Evolutionary conservation across 1,284 basidiomycete species (phyloP).

Genomic region (Coriolopsis trogii): DNA sequence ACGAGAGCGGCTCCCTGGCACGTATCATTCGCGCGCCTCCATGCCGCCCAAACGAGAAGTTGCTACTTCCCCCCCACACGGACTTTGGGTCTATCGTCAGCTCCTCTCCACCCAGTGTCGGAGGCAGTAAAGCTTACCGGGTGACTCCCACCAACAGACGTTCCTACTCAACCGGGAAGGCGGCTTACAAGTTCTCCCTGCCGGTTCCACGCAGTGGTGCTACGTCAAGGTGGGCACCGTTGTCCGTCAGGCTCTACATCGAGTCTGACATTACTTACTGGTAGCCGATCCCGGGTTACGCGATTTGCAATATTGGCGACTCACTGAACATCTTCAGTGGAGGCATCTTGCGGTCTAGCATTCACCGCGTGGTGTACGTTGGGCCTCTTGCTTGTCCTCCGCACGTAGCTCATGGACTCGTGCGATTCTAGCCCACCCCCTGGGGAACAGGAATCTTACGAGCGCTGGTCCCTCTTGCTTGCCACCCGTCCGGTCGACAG

Average conservation of each 20-base stretch:
- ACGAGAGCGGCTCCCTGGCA: slow-evolving; percentile 16
- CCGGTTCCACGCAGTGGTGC: slow-evolving; percentile 61
- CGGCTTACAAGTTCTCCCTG: slow-evolving; percentile 70
- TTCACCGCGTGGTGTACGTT: slow-evolving; percentile 35
- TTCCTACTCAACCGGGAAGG: slow-evolving; percentile 74
- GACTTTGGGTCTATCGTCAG: slow-evolving; percentile 37
- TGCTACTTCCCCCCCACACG: slow-evolving; percentile 33
- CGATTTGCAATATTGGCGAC: slow-evolving; percentile 38
- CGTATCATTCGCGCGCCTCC: slow-evolving; percentile 36
- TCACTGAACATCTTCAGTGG: slow-evolving; percentile 39
- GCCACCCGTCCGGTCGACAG: slow-evolving; percentile 39
- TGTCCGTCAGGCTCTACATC: too few relatives aligned
- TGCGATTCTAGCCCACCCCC: slow-evolving; percentile 31
- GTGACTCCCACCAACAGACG: slow-evolving; percentile 49
- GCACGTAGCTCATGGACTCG: not conserved
- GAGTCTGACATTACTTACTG: not conserved
- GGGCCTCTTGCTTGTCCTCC: not conserved
- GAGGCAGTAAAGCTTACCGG: too few relatives aligned
- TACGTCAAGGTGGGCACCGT: slow-evolving; percentile 58
- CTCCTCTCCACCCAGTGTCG: too few relatives aligned
- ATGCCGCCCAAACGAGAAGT: slow-evolving; percentile 18
- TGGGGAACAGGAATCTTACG: slow-evolving; percentile 32
- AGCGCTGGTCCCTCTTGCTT: slow-evolving; percentile 41
- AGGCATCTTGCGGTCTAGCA: slow-evolving; percentile 37
- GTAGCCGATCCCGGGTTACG: slow-evolving; percentile 31